A percentile compares a stretch with the other conserved stretches of the same genome.
Evolutionary conservation across 1,139 yeast species (phyloP).

Genomic region (Scheffersomyces titani): DNA sequence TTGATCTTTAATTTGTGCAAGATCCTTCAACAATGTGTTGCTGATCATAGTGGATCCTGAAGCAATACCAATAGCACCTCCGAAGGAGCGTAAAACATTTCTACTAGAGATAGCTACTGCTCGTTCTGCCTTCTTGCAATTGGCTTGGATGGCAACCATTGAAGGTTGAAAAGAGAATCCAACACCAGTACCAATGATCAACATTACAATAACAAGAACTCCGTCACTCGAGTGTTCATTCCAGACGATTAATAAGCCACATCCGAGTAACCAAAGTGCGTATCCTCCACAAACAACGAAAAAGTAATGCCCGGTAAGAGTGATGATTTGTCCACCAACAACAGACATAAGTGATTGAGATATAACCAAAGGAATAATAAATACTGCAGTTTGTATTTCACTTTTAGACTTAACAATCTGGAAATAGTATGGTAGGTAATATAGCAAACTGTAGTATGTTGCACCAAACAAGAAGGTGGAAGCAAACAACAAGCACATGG

Average conservation of each 20-base stretch:
- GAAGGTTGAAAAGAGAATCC: constrained; percentile 59
- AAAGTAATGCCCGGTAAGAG: constrained; percentile 43
- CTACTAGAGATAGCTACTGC: constrained; percentile 59
- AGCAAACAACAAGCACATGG: constrained; percentile 40
- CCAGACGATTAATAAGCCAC: constrained; percentile 40
- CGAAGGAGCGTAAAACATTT: constrained; percentile 53
- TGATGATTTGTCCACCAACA: constrained; percentile 45
- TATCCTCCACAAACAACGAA: constrained; percentile 45
- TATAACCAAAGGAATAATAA: constrained; percentile 45
- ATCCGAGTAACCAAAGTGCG: constrained; percentile 42
- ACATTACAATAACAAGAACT: constrained; percentile 32
- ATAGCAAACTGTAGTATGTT: constrained; percentile 45
- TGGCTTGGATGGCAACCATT: constrained; percentile 57
- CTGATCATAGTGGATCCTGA: constrained; percentile 43
- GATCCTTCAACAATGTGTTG: constrained; percentile 30
- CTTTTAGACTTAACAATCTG: constrained; percentile 48
- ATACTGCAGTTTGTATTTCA: constrained; percentile 38
- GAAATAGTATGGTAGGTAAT: constrained; percentile 52
- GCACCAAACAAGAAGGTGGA: constrained; percentile 53
- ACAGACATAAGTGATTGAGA: constrained; percentile 42
- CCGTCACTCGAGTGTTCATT: constrained; percentile 30
- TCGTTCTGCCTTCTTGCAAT: constrained; percentile 49
- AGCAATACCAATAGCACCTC: constrained; percentile 57
- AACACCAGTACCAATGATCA: constrained; percentile 50
- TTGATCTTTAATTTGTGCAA: constrained; percentile 11